phyloP scores from a whole-genome alignment of 768 basidiomycete species.

The Lentinula detonsa region DNA sequence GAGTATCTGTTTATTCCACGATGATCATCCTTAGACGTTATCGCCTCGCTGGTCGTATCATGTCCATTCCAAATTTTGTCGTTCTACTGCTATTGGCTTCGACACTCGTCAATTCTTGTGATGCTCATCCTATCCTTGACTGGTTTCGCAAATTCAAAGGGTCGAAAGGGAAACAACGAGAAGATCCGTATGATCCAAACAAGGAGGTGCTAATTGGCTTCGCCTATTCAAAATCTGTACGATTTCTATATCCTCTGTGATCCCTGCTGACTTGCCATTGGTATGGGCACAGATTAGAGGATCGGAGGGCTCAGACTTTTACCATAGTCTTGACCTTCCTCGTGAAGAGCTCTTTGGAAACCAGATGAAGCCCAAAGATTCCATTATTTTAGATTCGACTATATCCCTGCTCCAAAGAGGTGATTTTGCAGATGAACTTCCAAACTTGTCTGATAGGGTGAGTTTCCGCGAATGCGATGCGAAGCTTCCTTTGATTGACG shows the following conservation, averaged over 20 bases:
- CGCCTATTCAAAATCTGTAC: neutral
- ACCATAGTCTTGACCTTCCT: neutral
- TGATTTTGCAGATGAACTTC: neutral
- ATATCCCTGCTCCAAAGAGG: neutral
- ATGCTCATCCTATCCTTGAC: neutral
- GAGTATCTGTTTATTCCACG: neutral
- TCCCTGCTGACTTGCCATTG: no score
- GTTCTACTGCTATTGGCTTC: neutral
- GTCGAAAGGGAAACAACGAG: no score
- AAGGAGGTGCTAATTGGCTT: neutral
- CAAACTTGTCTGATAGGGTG: neutral
- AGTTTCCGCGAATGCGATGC: neutral
- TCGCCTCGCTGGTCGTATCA: neutral
- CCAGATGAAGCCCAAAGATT: no score
- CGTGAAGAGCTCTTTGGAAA: neutral
- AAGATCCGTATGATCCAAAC: neutral
- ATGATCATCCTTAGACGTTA: neutral
- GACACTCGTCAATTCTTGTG: neutral
- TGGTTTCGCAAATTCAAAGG: neutral
- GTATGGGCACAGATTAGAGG: neutral
- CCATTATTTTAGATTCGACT: neutral
- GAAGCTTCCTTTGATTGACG: no score
- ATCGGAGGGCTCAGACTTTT: neutral
- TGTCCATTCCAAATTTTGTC: neutral
- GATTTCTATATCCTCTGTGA: no score